Evolutionary conservation across 305 asterid species (phyloP).

Genomic region (Fraxinus nigra): DNA sequence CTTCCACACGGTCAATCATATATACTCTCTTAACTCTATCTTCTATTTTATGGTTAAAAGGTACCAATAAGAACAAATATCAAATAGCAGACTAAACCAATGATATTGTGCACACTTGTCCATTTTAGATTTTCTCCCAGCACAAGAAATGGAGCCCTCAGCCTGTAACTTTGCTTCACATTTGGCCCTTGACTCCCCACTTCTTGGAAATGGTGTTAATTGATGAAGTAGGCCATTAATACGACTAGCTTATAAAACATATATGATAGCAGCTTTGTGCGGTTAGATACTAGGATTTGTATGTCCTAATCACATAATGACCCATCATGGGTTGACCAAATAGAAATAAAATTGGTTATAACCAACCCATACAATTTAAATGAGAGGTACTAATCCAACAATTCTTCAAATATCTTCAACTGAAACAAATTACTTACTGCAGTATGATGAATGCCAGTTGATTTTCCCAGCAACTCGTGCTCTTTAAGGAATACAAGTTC

Average conservation of each 20-base stretch:
- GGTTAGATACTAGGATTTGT: conserved; percentile 2
- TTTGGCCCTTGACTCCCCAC: not conserved
- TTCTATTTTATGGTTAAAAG: not conserved
- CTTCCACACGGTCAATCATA: conserved; percentile 8
- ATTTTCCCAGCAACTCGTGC: conserved; percentile 91
- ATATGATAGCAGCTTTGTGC: conserved; percentile 1
- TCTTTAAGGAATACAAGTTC: conserved; percentile 97
- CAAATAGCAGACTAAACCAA: not conserved
- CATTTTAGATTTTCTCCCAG: not conserved
- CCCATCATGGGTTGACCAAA: conserved; percentile 9
- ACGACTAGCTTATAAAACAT: not conserved
- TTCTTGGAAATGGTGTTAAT: conserved; percentile 4
- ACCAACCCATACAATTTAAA: not conserved
- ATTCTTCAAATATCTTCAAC: not conserved
- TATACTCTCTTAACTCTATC: not conserved
- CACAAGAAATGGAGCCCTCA: not conserved
- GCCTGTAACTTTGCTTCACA: not conserved
- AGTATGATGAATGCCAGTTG: conserved; percentile 93
- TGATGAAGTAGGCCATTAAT: not conserved
- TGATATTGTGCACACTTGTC: not conserved
- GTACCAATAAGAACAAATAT: not conserved
- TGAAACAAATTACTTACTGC: conserved; percentile 55
- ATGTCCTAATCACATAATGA: conserved; percentile 10
- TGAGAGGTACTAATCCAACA: not conserved
- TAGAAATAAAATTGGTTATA: not conserved